Percentiles rank a stretch among this genome's conserved stretches.
These are phyloP conservation scores for Colletotrichum musae DNA, from an alignment of 2,329 filamentous ascomycete species.

Conservation along the genomic window DNA sequence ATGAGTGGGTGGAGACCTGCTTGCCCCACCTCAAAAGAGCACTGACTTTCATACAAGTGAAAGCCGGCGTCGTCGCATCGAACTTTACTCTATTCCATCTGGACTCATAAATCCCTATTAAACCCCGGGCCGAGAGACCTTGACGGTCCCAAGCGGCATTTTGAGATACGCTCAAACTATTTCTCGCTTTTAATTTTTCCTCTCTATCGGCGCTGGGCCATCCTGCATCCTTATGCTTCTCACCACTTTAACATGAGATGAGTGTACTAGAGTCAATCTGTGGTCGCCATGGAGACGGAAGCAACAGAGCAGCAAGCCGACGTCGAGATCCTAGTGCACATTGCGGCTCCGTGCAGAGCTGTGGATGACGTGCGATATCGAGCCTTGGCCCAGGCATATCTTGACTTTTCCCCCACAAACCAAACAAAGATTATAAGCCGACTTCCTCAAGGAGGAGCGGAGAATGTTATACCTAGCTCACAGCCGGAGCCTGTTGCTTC, in stretches of 20 bases:
- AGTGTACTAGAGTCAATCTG: background rate
- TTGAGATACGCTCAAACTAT: background rate
- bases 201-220: background rate
- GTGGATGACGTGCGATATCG: constrained; percentile 65
- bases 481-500: constrained; percentile 14
- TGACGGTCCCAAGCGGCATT: background rate
- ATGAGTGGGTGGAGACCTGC: constrained; percentile 7
- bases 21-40: constrained; percentile 32
- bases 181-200: background rate
- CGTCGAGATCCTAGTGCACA: constrained; percentile 70
- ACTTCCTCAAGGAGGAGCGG: background rate
- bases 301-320: constrained; percentile 42
- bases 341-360: constrained; percentile 64
- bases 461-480: constrained; percentile 23
- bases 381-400: constrained; percentile 64
- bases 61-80: constrained; percentile 1
- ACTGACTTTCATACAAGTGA: constrained; percentile 22
- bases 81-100: background rate
- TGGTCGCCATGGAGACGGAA: constrained; percentile 36
- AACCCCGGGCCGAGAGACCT: background rate
- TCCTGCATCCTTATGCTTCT: background rate
- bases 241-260: constrained; percentile 22
- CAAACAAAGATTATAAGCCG: constrained; percentile 29
- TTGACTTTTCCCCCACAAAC: constrained; percentile 59
- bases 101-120: background rate